phyloP scores from a whole-genome alignment of 805 yeast genomes.

The Barnettozyma botsteinii region DNA sequence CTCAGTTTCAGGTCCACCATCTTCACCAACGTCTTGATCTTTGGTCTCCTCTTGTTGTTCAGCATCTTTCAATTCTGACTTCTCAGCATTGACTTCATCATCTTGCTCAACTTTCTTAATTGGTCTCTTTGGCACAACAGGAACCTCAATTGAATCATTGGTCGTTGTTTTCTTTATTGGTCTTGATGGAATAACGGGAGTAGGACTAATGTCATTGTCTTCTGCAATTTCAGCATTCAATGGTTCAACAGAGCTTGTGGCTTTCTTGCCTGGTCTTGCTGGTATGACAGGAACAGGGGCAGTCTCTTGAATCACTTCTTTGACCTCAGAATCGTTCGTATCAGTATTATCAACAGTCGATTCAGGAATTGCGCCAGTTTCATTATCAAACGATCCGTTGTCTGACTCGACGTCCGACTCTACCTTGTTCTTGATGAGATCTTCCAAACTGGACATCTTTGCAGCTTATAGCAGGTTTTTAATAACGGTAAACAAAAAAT shows the following conservation, averaged over 20 bases:
- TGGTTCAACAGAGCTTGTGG: neutral
- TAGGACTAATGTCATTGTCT: too few relatives aligned
- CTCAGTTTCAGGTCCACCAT: neutral
- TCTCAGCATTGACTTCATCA: neutral
- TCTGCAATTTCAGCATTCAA: neutral
- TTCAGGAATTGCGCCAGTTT: too few relatives aligned
- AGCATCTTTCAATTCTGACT: neutral
- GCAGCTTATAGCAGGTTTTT: neutral
- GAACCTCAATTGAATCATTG: constrained; percentile 1
- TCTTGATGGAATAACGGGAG: constrained; percentile 19
- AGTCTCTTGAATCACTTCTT: too few relatives aligned
- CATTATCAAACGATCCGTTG: constrained; percentile 2
- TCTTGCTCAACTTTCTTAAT: neutral
- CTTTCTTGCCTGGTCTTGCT: too few relatives aligned
- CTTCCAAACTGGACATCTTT: constrained; percentile 3
- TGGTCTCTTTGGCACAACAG: constrained; percentile 10
- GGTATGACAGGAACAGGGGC: too few relatives aligned
- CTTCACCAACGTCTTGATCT: neutral
- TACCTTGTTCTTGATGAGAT: constrained; percentile 2
- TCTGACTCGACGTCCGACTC: constrained; percentile 4
- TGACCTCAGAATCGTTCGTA: too few relatives aligned
- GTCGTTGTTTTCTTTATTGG: constrained; percentile 12
- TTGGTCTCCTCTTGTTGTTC: neutral
- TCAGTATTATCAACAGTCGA: too few relatives aligned
- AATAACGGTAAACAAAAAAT: neutral